These are phyloP conservation scores for Canna indica DNA, from an alignment of 176 grass and related monocot species.

Conservation along the genomic window DNA sequence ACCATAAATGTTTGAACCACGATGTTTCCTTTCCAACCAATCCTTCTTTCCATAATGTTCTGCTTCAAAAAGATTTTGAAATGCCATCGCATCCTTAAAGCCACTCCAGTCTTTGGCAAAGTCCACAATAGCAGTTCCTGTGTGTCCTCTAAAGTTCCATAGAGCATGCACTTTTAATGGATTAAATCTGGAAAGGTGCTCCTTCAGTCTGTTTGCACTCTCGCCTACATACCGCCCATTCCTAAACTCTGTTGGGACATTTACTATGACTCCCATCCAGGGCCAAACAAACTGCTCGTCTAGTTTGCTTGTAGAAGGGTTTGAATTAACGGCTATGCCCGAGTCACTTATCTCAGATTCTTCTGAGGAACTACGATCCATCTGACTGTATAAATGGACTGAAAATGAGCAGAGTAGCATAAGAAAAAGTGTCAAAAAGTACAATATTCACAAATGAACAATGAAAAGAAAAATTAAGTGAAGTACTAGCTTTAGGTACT, in stretches of 20 bases:
- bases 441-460: no score
- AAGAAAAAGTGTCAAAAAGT: no score
- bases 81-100: conserved; percentile 38
- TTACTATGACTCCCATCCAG: conserved; percentile 55
- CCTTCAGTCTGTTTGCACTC: conserved; percentile 36
- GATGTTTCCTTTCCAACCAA: conserved; percentile 32
- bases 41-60: conserved; percentile 25
- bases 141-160: conserved; percentile 22
- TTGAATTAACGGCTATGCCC: conserved; percentile 12
- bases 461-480: no score
- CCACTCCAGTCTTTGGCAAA: conserved; percentile 44
- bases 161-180: conserved; percentile 31
- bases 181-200: conserved; percentile 41
- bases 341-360: no score
- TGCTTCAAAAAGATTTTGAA: conserved; percentile 42
- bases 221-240: conserved; percentile 6
- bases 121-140: conserved; percentile 31
- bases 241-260: conserved; percentile 28
- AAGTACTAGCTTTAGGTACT: no score
- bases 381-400: no score
- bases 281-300: conserved; percentile 49
- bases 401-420: no score
- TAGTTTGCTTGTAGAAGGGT: conserved; percentile 18
- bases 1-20: conserved; percentile 38
- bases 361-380: no score